phyloP scores from a whole-genome alignment of 192 early-diverging fungal species.

The Funneliformis geosporum region DNA sequence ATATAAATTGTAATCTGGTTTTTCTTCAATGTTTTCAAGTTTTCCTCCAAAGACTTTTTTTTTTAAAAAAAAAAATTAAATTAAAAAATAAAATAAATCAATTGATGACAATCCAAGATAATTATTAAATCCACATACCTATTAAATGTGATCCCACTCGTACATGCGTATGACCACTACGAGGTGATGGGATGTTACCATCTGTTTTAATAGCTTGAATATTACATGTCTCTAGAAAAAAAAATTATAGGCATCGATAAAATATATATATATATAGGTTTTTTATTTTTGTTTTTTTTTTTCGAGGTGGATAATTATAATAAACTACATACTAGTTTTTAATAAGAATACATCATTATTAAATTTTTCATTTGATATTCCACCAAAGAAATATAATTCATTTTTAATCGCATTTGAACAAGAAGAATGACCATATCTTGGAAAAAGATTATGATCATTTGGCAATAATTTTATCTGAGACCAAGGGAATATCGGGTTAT shows the following conservation, averaged over 20 bases:
- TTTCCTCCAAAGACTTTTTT: constrained; percentile 43
- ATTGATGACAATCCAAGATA: neutral
- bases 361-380: constrained; percentile 40
- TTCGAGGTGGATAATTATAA: no score
- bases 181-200: constrained; percentile 43
- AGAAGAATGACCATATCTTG: constrained; percentile 41
- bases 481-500: neutral
- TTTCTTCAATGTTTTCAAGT: constrained; percentile 35
- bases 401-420: constrained; percentile 35
- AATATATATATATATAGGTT: neutral
- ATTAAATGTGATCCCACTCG: constrained; percentile 47
- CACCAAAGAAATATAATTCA: constrained; percentile 47
- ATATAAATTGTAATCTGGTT: constrained; percentile 43
- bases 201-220: constrained; percentile 38
- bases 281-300: no score
- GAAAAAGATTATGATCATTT: constrained; percentile 36
- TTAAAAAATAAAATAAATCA: neutral
- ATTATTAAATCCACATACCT: constrained; percentile 35
- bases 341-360: constrained; percentile 43
- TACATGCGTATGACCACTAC: constrained; percentile 45
- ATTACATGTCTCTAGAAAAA: constrained; percentile 36
- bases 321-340: constrained; percentile 39
- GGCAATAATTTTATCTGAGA: neutral
- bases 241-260: neutral
- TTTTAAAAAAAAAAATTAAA: constrained; percentile 12